Evolutionary conservation across 495 filamentous ascomycete genomes (phyloP).

Genomic region (Podospora australis): DNA sequence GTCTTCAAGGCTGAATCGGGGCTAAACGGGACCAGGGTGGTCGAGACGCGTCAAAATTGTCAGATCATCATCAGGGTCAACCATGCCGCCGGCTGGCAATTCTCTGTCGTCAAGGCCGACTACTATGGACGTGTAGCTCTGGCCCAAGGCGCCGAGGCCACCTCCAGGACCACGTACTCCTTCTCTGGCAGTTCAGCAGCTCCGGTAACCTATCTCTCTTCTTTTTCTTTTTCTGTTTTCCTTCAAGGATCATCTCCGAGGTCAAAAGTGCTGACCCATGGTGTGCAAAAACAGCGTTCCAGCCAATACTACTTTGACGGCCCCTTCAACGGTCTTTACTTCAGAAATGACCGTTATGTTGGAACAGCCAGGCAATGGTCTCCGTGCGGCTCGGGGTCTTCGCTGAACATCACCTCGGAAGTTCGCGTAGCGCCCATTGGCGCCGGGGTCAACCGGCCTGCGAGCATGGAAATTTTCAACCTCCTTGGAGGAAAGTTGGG

Average conservation of each 20-base stretch:
- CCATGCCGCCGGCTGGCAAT: conserved; percentile 13
- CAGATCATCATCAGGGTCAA: conserved; percentile 7
- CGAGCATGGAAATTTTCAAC: conserved; percentile 12
- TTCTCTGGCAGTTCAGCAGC: conserved; percentile 1
- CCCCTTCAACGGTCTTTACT: conserved; percentile 12
- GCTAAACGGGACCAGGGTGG: background rate
- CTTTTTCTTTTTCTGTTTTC: background rate
- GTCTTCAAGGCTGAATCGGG: conserved; percentile 3
- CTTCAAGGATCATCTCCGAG: background rate
- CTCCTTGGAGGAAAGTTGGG: conserved; percentile 2
- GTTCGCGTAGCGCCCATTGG: conserved; percentile 7
- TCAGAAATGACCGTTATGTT: conserved; percentile 11
- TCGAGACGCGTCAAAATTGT: conserved; percentile 4
- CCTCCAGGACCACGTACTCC: conserved; percentile 10
- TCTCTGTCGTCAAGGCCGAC: conserved; percentile 11
- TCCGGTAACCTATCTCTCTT: background rate
- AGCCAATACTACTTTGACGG: conserved; percentile 14
- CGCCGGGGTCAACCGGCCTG: background rate
- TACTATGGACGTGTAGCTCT: conserved; percentile 14
- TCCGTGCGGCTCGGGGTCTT: conserved; percentile 7
- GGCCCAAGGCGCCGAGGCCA: conserved; percentile 3
- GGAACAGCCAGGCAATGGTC: conserved; percentile 1
- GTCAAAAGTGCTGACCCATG: background rate
- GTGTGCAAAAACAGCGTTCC: background rate
- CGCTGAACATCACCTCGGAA: conserved; percentile 13